Base-by-base conservation (phyloP, 148 eudicot genomes). In the Rhododendron williamsianum region DNA sequence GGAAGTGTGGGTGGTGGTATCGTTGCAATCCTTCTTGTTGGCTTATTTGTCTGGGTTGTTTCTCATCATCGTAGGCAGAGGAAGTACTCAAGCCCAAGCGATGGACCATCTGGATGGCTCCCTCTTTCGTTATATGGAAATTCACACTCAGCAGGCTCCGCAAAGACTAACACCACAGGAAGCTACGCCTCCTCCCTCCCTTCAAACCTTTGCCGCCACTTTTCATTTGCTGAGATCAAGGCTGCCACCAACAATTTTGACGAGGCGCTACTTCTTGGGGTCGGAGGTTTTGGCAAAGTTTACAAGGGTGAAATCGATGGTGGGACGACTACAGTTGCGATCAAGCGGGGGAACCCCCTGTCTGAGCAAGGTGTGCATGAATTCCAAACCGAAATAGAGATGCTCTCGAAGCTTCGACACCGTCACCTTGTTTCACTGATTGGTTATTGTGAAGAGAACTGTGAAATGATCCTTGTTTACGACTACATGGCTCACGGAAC, bases 331-430 rank as follows among this genome's bases (percentile, higher is more conserved):
- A 94, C 90, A 77, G 99, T 96, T 33, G 99, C 99, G 41, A 93
- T 96, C 54, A 96, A 96, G 90, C 95, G 99, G 45, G 98, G 94
- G 48, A 95, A 95, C 84, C 95, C 99, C 1, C 90, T 91, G 3
- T 93, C 99, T 18, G 98, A 95, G 72, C 99, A 96, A 88, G 99
- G 99, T 58, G 87, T 96, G 41, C 94, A 95, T 41, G 99, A 96
- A 84, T 96, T 96, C 85, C 99, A 96, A 73, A 96, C 99, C 5
- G 99, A 96, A 87, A 96, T 96, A 13, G 99, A 96, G 86, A 93
- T 96, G 98, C 98, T 96, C 25, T 96, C 99, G 23, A 96, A 95
- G 87, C 97, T 96, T 86, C 96, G 99, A 46, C 99, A 96, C 74
- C 96, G 97, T 45, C 98, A 96, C 88, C 93, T 96, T 38, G 99